These are phyloP conservation scores for Stephanodiscus triporus DNA, from an alignment of 108 stramenopile species.

Conservation along the genomic window DNA sequence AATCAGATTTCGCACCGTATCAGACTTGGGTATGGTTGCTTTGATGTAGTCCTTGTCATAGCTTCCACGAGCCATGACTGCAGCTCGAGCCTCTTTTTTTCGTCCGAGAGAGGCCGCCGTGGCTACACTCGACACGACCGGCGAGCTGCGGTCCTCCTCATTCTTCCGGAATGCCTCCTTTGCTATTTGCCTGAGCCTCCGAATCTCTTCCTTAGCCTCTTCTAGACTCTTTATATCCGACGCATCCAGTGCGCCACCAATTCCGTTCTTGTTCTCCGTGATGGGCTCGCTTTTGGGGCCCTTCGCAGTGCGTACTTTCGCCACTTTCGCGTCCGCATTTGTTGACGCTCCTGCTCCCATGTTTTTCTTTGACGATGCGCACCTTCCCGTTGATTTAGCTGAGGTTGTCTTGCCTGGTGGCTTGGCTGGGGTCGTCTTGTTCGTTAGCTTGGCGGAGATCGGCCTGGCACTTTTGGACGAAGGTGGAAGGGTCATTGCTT, in stretches of 20 bases:
- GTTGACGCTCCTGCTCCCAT: constrained; percentile 46
- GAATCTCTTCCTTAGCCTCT: constrained; percentile 54
- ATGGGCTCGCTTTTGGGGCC: constrained; percentile 4
- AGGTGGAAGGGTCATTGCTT: neutral
- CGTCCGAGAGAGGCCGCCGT: constrained; percentile 17
- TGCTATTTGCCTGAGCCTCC: constrained; percentile 38
- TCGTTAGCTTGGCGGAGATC: neutral
- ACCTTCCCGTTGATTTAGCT: constrained; percentile 7
- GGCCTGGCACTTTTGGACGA: neutral
- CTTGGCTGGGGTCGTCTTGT: neutral
- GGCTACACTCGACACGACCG: constrained; percentile 10
- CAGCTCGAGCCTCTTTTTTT: constrained; percentile 48
- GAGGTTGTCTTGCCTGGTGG: neutral
- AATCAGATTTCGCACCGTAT: constrained; percentile 63
- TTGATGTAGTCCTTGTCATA: constrained; percentile 52
- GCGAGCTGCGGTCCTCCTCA: constrained; percentile 21
- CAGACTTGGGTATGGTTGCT: constrained; percentile 58
- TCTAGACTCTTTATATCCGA: constrained; percentile 46
- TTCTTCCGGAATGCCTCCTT: constrained; percentile 38
- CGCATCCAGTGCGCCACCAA: constrained; percentile 26
- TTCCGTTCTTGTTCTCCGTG: constrained; percentile 9
- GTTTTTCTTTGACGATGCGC: neutral
- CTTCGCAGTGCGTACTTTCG: constrained; percentile 6
- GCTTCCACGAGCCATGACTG: constrained; percentile 43
- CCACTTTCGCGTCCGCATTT: constrained; percentile 7